phyloP scores from a whole-genome alignment of 495 filamentous ascomycete genomes.

The Immersiella caudata region DNA sequence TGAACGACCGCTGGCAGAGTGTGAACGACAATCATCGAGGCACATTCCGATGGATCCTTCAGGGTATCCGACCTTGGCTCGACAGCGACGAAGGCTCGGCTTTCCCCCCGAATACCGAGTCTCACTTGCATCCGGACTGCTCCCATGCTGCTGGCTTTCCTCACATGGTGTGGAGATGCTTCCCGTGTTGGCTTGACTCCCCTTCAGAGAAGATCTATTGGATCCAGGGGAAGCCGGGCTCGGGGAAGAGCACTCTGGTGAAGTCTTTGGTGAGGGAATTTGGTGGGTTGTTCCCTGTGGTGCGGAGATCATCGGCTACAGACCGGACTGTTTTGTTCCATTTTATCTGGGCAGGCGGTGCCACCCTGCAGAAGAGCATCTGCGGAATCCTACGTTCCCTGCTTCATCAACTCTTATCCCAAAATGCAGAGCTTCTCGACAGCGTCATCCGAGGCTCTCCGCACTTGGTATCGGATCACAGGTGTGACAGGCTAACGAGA shows the following conservation, averaged over 20 bases:
- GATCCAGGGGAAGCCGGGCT: conserved; percentile 48
- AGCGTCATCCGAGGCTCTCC: conserved; percentile 11
- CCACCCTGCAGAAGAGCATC: conserved; percentile 26
- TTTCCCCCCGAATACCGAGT: not conserved
- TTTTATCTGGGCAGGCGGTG: conserved; percentile 40
- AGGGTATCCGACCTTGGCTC: conserved; percentile 1
- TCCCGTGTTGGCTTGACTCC: conserved; percentile 39
- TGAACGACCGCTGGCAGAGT: conserved; percentile 26
- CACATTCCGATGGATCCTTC: conserved; percentile 43
- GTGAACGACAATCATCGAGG: conserved; percentile 29
- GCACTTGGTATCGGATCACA: conserved; percentile 14
- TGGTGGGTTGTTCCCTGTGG: conserved; percentile 15
- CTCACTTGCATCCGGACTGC: not conserved
- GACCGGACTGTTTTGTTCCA: conserved; percentile 30
- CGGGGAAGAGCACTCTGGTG: conserved; percentile 51
- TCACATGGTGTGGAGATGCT: conserved; percentile 30
- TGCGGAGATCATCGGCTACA: not conserved
- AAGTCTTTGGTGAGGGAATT: conserved; percentile 34
- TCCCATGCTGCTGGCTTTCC: not conserved
- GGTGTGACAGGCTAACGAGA: conserved; percentile 15
- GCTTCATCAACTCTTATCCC: conserved; percentile 34
- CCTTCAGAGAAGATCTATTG: conserved; percentile 37
- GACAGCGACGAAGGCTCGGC: not conserved
- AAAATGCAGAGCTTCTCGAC: conserved; percentile 16
- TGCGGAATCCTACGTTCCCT: conserved; percentile 39